These are phyloP conservation scores for Endocalyx cinctus DNA, from an alignment of 2,329 filamentous ascomycete genomes.

Conservation along the genomic window DNA sequence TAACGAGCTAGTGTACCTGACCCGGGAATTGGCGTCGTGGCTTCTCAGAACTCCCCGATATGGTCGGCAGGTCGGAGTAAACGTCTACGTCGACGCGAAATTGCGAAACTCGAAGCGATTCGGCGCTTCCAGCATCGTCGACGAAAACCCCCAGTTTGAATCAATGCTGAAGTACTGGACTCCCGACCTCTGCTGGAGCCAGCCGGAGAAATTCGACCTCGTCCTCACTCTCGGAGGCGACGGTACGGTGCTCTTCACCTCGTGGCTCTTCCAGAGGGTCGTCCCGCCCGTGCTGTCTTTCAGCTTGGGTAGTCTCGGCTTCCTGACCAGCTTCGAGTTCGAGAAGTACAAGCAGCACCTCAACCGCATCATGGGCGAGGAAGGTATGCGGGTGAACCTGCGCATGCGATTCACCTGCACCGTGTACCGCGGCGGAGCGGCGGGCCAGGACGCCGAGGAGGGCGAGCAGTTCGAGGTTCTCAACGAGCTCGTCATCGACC, in stretches of 20 bases:
- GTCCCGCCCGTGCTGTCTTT: conserved; percentile 83
- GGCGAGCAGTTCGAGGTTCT: conserved; percentile 96
- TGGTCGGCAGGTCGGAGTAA: conserved; percentile 83
- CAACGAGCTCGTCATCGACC: conserved; percentile 97
- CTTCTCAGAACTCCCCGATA: conserved; percentile 85
- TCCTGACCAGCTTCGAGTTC: conserved; percentile 84
- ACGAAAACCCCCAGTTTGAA: conserved; percentile 70
- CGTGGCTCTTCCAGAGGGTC: conserved; percentile 86
- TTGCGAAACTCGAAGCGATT: conserved; percentile 85
- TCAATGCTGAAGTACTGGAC: conserved; percentile 94
- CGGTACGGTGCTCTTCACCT: conserved; percentile 82
- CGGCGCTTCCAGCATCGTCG: conserved; percentile 66
- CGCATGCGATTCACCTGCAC: conserved; percentile 99
- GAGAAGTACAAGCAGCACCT: conserved; percentile 83
- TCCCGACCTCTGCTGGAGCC: conserved; percentile 88
- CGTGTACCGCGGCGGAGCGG: conserved; percentile 70
- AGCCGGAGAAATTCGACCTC: conserved; percentile 91
- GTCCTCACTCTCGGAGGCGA: conserved; percentile 85
- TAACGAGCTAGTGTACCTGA: conserved; percentile 85
- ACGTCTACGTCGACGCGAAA: conserved; percentile 98
- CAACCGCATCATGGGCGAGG: conserved; percentile 84
- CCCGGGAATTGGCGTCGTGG: conserved; percentile 83
- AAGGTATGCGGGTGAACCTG: conserved; percentile 94
- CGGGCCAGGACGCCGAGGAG: conserved; percentile 68
- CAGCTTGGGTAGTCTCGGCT: conserved; percentile 79